Evolutionary conservation across 2,329 filamentous ascomycete species (phyloP).

Genomic region (Fusarium vanettenii): DNA sequence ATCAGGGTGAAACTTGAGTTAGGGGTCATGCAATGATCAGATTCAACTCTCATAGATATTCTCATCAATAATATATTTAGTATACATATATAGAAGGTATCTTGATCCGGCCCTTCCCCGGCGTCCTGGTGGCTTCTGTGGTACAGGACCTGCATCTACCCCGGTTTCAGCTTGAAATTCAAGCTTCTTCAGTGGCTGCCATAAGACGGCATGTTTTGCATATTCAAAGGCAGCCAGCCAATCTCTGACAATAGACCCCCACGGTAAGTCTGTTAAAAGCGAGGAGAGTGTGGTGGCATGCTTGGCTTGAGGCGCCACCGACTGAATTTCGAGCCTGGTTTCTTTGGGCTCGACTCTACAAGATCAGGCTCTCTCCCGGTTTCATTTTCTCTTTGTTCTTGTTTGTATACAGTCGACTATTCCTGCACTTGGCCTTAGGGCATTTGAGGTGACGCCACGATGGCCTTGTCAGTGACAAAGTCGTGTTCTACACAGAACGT

Average conservation of each 20-base stretch:
- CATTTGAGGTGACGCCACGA: background rate
- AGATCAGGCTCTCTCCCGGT: background rate
- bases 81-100: background rate
- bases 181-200: background rate
- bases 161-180: background rate
- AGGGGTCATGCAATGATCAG: background rate
- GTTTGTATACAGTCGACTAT: rapidly evolving
- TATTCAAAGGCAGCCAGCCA: background rate
- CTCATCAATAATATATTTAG: background rate
- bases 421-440: rapidly evolving
- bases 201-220: background rate
- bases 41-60: background rate
- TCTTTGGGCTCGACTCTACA: background rate
- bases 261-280: rapidly evolving
- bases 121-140: background rate
- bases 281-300: background rate
- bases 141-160: background rate
- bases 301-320: background rate
- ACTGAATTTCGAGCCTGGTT: background rate
- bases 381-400: background rate
- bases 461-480: background rate
- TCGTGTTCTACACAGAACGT: background rate
- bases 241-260: background rate
- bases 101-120: background rate
- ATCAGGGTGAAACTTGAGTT: background rate